phyloP scores from a whole-genome alignment of 257 asterid genomes.

The Fraxinus quadrangulata region DNA sequence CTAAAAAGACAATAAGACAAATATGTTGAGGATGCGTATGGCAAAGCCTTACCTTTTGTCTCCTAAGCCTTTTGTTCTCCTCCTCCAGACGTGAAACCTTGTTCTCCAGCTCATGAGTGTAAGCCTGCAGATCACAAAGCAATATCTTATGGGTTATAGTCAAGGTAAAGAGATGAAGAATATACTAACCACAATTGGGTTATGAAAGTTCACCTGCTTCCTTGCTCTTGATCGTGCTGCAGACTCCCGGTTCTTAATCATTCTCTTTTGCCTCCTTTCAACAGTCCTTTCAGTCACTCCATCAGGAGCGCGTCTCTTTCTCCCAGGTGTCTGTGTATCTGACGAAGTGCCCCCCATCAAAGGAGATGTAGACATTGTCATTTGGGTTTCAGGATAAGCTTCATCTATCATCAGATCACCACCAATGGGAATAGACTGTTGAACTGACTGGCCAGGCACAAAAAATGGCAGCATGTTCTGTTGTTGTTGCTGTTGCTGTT shows the following conservation, averaged over 20 bases:
- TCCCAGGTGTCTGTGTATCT: constrained; percentile 66
- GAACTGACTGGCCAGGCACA: constrained; percentile 60
- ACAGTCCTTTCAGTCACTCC: constrained; percentile 70
- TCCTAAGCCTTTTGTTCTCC: constrained; percentile 85
- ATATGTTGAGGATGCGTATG: constrained; percentile 4
- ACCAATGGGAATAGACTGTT: constrained; percentile 52
- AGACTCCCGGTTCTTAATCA: constrained; percentile 94
- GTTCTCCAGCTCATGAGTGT: constrained; percentile 92
- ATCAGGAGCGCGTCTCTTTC: constrained; percentile 70
- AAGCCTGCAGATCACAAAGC: constrained; percentile 57
- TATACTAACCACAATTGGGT: neutral
- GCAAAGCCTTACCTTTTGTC: constrained; percentile 59
- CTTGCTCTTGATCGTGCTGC: constrained; percentile 97
- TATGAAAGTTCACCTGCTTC: constrained; percentile 59
- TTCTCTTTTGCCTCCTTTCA: constrained; percentile 92
- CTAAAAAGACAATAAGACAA: constrained; percentile 18
- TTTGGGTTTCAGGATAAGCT: constrained; percentile 54
- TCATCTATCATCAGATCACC: constrained; percentile 54
- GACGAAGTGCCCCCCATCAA: constrained; percentile 69
- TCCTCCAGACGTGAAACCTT: constrained; percentile 84
- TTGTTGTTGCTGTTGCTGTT: constrained; percentile 33
- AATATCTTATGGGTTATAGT: constrained; percentile 13
- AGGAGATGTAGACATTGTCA: constrained; percentile 61
- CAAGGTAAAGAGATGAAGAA: neutral
- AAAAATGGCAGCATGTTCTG: constrained; percentile 34